Evolutionary conservation across 305 asterid genomes (phyloP).

Genomic region (Fraxinus platypoda): DNA sequence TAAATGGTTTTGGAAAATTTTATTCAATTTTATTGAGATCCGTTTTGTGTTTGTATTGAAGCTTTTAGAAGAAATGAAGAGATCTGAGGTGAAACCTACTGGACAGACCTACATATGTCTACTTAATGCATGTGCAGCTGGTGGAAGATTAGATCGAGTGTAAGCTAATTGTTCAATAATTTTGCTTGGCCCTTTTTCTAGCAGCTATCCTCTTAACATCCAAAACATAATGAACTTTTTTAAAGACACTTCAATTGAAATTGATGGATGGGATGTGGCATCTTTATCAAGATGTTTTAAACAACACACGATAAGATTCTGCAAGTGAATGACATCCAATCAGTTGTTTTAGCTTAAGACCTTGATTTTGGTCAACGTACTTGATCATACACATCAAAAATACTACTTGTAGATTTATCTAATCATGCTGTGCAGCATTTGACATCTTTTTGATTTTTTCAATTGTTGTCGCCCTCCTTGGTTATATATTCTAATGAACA

Average conservation of each 20-base stretch:
- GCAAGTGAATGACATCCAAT: background rate
- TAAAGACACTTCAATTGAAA: background rate
- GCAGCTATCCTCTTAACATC: conserved; percentile 7
- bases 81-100: conserved; percentile 76
- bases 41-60: conserved; percentile 34
- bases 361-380: background rate
- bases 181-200: conserved; percentile 13
- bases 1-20: conserved; percentile 19
- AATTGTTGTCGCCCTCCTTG: conserved; percentile 6
- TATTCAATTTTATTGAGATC: conserved; percentile 4
- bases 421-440: conserved; percentile 18
- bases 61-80: conserved; percentile 94
- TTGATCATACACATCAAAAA: background rate
- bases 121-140: conserved; percentile 86
- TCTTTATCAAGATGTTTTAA: background rate
- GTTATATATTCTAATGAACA: conserved; percentile 1
- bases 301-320: background rate
- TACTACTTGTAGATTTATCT: conserved; percentile 1
- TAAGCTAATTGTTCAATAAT: conserved; percentile 37
- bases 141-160: conserved; percentile 86
- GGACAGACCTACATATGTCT: conserved; percentile 86
- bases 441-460: conserved; percentile 3
- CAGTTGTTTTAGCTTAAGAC: background rate
- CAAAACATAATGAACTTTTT: conserved; percentile 2
- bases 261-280: background rate